phyloP scores from a whole-genome alignment of 306 rosid species.

The Pterocarpus macrocarpus region DNA sequence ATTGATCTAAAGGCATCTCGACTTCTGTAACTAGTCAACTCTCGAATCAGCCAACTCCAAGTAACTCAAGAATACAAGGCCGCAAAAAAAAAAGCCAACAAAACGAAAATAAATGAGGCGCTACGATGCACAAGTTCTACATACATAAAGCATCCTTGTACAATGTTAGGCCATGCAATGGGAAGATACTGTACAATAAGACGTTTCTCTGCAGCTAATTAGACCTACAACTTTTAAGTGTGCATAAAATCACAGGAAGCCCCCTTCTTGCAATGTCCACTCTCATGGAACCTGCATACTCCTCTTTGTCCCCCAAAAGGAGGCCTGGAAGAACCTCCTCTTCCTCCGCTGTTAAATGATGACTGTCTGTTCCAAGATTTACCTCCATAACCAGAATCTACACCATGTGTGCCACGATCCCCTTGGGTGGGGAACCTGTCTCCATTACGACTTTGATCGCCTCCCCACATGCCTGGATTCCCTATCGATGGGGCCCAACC shows the following conservation, averaged over 20 bases:
- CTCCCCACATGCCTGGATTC: conserved; percentile 64
- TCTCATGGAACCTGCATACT: conserved; percentile 80
- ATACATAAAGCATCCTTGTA: conserved; percentile 53
- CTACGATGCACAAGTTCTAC: conserved; percentile 59
- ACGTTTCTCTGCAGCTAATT: conserved; percentile 50
- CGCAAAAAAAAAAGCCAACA: neutral
- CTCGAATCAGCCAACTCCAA: conserved; percentile 40
- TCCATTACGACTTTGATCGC: conserved; percentile 65
- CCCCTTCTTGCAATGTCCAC: conserved; percentile 95
- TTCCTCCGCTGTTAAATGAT: conserved; percentile 65
- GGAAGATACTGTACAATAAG: conserved; percentile 80
- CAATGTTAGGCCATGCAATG: conserved; percentile 57
- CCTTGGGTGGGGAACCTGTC: conserved; percentile 72
- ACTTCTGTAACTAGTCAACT: conserved; percentile 32
- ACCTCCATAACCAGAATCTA: conserved; percentile 73
- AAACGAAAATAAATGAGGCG: conserved; percentile 44
- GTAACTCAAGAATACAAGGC: conserved; percentile 38
- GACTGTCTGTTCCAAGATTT: conserved; percentile 84
- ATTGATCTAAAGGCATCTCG: conserved; percentile 28
- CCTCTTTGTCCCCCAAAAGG: conserved; percentile 79
- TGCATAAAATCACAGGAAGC: conserved; percentile 85
- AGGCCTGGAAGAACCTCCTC: conserved; percentile 78
- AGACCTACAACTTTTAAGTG: conserved; percentile 56
- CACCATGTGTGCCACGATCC: conserved; percentile 67
- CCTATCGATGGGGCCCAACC: conserved; percentile 67